A percentile compares a stretch with the other conserved stretches of the same genome.
These are phyloP conservation scores for Trichoderma oligosporum DNA, from an alignment of 2,329 filamentous ascomycete species.

Conservation along the genomic window DNA sequence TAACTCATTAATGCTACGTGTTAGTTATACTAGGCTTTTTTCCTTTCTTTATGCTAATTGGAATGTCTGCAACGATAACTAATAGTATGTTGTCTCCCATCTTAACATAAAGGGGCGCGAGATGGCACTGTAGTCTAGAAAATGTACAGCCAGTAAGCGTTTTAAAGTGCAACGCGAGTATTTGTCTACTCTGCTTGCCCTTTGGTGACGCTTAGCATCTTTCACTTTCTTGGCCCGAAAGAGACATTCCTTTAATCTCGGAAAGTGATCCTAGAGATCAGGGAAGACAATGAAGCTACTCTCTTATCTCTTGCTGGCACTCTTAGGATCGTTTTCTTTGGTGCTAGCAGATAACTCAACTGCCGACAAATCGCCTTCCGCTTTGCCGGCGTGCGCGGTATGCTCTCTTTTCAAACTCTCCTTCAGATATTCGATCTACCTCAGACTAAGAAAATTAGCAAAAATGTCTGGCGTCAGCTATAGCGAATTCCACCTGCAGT, in stretches of 20 bases:
- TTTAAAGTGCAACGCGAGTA: not conserved
- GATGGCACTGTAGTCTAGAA: not conserved
- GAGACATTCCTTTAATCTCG: not conserved
- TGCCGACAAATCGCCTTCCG: not conserved
- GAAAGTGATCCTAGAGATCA: not conserved
- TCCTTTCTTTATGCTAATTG: not conserved
- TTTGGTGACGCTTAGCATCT: not conserved
- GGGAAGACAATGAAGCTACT: conserved; percentile 3
- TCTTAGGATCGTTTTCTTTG: not conserved
- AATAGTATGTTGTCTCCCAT: not conserved
- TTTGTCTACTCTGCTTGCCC: not conserved
- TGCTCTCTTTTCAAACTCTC: not conserved
- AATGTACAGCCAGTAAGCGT: not conserved
- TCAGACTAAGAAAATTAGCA: not conserved
- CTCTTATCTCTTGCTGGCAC: not conserved
- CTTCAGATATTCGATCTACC: not conserved
- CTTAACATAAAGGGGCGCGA: conserved; percentile 7
- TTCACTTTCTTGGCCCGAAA: not conserved
- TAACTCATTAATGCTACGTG: not conserved
- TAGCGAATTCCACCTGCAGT: conserved; percentile 1
- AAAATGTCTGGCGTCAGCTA: conserved; percentile 9
- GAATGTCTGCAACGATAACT: not conserved
- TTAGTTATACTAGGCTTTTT: conserved; percentile 7
- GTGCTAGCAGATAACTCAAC: not conserved
- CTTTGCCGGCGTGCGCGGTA: conserved; percentile 3